A percentile compares a stretch with the other conserved stretches of the same genome.
These are phyloP conservation scores for Anacardium occidentale DNA, from an alignment of 345 rosid species.

Conservation along the genomic window DNA sequence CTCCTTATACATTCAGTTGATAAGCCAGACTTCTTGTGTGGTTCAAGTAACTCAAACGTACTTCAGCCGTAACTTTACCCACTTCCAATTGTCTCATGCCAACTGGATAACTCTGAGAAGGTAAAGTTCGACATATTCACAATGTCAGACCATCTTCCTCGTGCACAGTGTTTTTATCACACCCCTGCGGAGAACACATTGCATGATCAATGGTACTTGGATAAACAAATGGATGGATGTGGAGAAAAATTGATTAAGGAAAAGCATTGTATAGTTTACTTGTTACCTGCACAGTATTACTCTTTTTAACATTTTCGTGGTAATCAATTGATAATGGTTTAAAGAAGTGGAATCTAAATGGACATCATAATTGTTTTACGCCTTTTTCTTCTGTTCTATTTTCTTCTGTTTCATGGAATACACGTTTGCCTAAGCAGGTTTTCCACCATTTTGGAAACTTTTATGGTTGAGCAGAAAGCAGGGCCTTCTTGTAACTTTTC, in stretches of 20 bases:
- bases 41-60: constrained; percentile 36
- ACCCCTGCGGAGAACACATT: not conserved
- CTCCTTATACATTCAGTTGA: constrained; percentile 51
- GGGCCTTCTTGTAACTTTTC: no score
- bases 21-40: constrained; percentile 56
- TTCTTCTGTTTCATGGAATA: not conserved
- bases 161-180: no score
- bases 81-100: not conserved
- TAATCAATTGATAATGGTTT: no score
- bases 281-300: no score
- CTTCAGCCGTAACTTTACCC: constrained; percentile 35
- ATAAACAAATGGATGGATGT: not conserved
- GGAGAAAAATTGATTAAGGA: not conserved
- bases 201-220: no score
- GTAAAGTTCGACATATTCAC: not conserved
- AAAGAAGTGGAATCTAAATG: not conserved
- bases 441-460: no score
- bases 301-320: no score
- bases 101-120: not conserved
- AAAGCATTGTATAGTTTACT: not conserved
- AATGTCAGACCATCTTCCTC: not conserved
- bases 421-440: no score
- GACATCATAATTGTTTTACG: not conserved
- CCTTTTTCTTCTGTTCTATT: not conserved
- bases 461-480: no score